Conservation (phyloP, 106 monocot genomes). For the Acanthochlamys bracteata region DNA sequence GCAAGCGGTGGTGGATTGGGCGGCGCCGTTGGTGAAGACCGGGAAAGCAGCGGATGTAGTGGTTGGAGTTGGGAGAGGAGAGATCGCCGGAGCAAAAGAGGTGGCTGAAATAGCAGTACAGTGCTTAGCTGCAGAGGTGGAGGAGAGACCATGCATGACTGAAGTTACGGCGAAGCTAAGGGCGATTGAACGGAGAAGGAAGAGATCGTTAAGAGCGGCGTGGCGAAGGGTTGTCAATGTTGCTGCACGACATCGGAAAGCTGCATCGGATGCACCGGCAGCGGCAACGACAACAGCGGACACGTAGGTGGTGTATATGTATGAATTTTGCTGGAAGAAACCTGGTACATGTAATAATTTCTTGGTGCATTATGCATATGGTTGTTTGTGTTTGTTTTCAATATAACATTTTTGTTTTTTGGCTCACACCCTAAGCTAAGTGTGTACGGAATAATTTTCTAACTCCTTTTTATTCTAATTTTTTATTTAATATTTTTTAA, state of each 20-base stretch:
- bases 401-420: too few relatives aligned
- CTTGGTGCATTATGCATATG: too few relatives aligned
- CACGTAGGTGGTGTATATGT: too few relatives aligned
- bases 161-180: conserved; percentile 15
- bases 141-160: conserved; percentile 23
- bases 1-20: conserved; percentile 16
- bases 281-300: too few relatives aligned
- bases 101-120: conserved; percentile 16
- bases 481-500: too few relatives aligned
- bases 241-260: background rate
- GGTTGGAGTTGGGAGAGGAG: conserved; percentile 6
- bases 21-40: background rate
- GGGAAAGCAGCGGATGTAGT: conserved; percentile 13
- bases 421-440: too few relatives aligned
- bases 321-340: too few relatives aligned
- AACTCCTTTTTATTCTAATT: too few relatives aligned
- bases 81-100: background rate
- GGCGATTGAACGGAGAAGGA: background rate
- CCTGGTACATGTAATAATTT: too few relatives aligned
- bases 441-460: too few relatives aligned
- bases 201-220: background rate
- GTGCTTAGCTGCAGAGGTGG: conserved; percentile 11
- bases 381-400: too few relatives aligned
- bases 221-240: background rate
- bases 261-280: too few relatives aligned